Conservation (phyloP, 2,329 filamentous ascomycete species). For the Scedosporium apiospermum region DNA sequence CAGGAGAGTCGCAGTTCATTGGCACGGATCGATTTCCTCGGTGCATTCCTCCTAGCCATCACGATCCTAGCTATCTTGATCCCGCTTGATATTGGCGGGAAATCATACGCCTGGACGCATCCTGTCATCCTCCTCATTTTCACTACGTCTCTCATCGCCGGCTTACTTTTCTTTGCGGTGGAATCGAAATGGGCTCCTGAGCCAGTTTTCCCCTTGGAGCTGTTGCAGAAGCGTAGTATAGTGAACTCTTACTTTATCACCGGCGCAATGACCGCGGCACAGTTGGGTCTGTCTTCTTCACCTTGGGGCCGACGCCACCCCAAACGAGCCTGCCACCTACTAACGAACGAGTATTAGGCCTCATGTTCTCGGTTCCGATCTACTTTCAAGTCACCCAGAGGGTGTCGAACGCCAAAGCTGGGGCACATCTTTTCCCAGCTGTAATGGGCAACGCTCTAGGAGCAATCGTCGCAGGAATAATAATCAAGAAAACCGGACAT, state of each 20-base stretch:
- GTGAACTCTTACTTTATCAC: constrained; percentile 43
- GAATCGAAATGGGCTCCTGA: constrained; percentile 39
- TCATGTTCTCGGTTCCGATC: constrained; percentile 55
- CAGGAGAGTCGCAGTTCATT: neutral
- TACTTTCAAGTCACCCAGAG: constrained; percentile 59
- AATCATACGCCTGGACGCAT: constrained; percentile 42
- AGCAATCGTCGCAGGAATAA: constrained; percentile 47
- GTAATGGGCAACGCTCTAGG: constrained; percentile 59
- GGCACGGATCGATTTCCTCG: constrained; percentile 43
- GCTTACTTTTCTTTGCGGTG: constrained; percentile 31
- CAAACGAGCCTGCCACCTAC: no score
- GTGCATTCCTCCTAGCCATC: constrained; percentile 45
- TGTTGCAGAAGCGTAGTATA: constrained; percentile 42
- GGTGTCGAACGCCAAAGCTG: constrained; percentile 47
- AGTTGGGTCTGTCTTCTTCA: constrained; percentile 19
- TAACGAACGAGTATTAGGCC: neutral
- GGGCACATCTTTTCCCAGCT: constrained; percentile 54
- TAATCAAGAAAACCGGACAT: constrained; percentile 48
- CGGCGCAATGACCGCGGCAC: constrained; percentile 44
- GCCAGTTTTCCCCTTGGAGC: constrained; percentile 48
- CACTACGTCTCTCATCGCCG: constrained; percentile 27
- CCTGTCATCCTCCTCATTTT: constrained; percentile 35
- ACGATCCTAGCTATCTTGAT: constrained; percentile 49
- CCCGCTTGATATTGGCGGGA: constrained; percentile 46
- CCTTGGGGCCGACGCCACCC: no score